Conservation (phyloP, 352 stramenopile genomes). For the Thalassiosira exigua region DNA sequence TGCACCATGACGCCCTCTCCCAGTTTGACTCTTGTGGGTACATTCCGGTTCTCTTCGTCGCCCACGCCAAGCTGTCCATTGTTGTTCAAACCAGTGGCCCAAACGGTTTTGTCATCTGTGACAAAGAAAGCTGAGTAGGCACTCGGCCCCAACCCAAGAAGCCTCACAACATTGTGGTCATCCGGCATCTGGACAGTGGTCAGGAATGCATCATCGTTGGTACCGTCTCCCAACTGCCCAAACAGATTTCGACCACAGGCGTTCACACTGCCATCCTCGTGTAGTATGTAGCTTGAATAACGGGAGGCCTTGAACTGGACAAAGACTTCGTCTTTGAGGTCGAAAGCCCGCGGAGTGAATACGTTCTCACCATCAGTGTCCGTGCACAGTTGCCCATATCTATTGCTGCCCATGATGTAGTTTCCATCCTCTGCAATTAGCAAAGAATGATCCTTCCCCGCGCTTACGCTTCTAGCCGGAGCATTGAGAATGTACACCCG, state of each 20-base stretch:
- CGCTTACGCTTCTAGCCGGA: conserved; percentile 36
- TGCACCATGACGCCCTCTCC: too few relatives aligned
- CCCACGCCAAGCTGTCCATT: conserved; percentile 55
- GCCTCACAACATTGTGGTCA: conserved; percentile 15
- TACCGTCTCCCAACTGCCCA: conserved; percentile 55
- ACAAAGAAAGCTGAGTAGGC: conserved; percentile 53
- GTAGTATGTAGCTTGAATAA: conserved; percentile 50
- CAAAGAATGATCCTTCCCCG: conserved; percentile 50
- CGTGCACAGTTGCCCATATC: conserved; percentile 47
- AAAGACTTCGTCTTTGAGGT: neutral
- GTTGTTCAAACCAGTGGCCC: conserved; percentile 45
- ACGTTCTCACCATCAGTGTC: conserved; percentile 48
- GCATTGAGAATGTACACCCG: conserved; percentile 19
- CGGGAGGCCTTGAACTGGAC: conserved; percentile 32
- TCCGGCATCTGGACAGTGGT: conserved; percentile 13
- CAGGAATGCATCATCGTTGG: conserved; percentile 39
- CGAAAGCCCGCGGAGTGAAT: conserved; percentile 2
- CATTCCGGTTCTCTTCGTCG: too few relatives aligned
- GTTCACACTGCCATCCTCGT: conserved; percentile 40
- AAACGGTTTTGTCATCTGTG: conserved; percentile 44
- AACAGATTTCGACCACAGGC: conserved; percentile 51
- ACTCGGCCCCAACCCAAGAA: conserved; percentile 44
- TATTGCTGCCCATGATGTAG: conserved; percentile 53
- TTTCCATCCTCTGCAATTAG: conserved; percentile 37
- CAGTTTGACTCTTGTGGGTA: too few relatives aligned